Evolutionary conservation across 2,329 filamentous ascomycete genomes (phyloP), one percentile per base, ranked within the genome.

Genomic region (Cercospora zeae-maydis): DNA sequence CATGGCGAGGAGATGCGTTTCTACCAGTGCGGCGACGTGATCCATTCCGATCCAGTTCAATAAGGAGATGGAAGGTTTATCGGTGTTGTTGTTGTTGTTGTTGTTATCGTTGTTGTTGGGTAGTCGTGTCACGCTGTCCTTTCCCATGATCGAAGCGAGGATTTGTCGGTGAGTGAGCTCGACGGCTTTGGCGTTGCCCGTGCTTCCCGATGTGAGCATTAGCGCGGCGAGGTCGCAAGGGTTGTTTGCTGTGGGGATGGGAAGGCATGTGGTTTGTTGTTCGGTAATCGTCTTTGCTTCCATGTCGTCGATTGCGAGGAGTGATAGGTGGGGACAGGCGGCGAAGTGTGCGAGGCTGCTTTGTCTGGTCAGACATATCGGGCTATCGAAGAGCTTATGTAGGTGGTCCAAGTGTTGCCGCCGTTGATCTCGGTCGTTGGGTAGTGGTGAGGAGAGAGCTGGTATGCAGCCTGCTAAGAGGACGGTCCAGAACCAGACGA

Each of bases 1-100:
- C 49, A 84, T 67, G 0, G 83, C 80, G 13, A 78, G 78, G 0
- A 86, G 68, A 64, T 86, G 83, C n/a, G 81, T 78, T 56, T 86
- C 80, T 0, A 76, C 71, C 1, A 86, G 69, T 58, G 73, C 79
- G 0, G 80, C 83, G 11, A 84, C 82, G 62, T 86, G 84, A 63
- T 86, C 83, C 3, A 85, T 70, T 0, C 76, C 77, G 13, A 83
- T 78, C 81, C 81, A 84, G 63, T 79, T 81, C 3, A 84, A 53
- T 36, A 74, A 68, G 2, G 65, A 47, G 16, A 37, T 13, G 8
- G 27, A 21, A 39, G 30, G 8, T 2, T 9, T 1, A 10, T 33
- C 24, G 19, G n/a, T 16, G 9, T 30, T 27, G 24, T 3, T 27
- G 6, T 6, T 27, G 6, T 27, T 27, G 24, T 27, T 27, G 24